Percentiles rank a stretch among this genome's conserved stretches.
Conservation (phyloP, 352 stramenopile species). For the Globisporangium emineosum region DNA sequence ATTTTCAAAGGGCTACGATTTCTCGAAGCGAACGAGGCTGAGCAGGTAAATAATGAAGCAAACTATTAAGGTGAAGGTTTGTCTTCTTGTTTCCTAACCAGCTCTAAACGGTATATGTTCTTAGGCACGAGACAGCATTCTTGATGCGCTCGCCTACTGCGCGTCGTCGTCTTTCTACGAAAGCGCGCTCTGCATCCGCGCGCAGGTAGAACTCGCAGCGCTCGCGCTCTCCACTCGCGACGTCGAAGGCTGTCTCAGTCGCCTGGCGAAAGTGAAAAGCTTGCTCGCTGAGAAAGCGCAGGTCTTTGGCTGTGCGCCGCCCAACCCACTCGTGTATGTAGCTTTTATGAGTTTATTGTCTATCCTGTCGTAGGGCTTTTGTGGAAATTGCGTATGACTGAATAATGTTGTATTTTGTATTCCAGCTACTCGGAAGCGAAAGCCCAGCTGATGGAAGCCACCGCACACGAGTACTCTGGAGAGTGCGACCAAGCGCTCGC, state of each 20-base stretch:
- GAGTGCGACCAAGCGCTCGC: conserved; percentile 43
- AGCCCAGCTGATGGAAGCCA: conserved; percentile 50
- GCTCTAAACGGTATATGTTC: too few species aligned
- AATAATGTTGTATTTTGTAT: not conserved
- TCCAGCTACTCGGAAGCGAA: conserved; percentile 54
- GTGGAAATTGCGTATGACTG: conserved; percentile 10
- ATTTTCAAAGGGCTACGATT: conserved; percentile 36
- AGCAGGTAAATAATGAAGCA: conserved; percentile 21
- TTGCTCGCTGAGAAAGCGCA: conserved; percentile 44
- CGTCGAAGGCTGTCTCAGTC: conserved; percentile 58
- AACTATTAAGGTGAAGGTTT: too few species aligned
- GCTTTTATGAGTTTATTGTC: not conserved
- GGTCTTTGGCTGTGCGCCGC: conserved; percentile 32
- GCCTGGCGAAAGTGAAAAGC: conserved; percentile 38
- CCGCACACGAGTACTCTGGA: conserved; percentile 46
- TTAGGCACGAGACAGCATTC: conserved; percentile 43
- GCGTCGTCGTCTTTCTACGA: conserved; percentile 70
- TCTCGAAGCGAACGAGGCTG: conserved; percentile 26
- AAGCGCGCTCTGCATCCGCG: conserved; percentile 48
- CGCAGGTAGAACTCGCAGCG: conserved; percentile 51
- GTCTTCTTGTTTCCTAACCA: too few species aligned
- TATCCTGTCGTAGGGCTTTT: not conserved
- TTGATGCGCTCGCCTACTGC: conserved; percentile 58
- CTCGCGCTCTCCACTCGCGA: conserved; percentile 43
- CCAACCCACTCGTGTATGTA: conserved; percentile 41